Base-by-base conservation (phyloP, 2,329 filamentous ascomycete species). In the Acephala macrosclerotiorum region DNA sequence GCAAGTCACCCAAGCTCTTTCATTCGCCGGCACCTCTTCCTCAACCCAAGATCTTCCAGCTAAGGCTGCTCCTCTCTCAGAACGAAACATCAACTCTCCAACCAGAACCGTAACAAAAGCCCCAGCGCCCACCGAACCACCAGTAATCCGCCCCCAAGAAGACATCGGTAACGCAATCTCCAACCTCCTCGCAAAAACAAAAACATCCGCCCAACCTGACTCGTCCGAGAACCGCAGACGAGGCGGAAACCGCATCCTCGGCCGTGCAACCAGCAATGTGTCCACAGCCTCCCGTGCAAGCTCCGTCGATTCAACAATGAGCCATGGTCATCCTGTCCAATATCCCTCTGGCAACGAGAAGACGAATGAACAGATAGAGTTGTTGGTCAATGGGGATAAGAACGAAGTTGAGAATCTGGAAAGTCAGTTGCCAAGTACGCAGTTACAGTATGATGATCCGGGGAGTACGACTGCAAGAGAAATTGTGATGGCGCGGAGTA, bases 201-300 rank as follows among this genome's bases (percentile, higher is more conserved):
- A 73, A 66, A 70, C 61, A 14, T 61, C 63, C 2, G 47, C 62
- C 6, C 69, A 70, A 18, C 59, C 69, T 16, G 70, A 74, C 33
- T 18, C 60, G 6, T 14, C 65, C 3, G 79, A 82, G 45, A 61
- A 59, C 11, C 67, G 73, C 20, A 69, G 69, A 64, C 71, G 65
- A 66, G 69, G 69, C 61, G 61, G 60, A 35, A 68, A 66, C 51
- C 67, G 66, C 47, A 84, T 89, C 63, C 78, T 89, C 2, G 87
- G 87, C 5, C 84, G 87, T 12, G 87, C 85, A 2, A 76, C 85
- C 33, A 88, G 85, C 77, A 88, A 88, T 71, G 81, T 81, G 2
- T 89, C 86, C 2, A 82, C 82, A 0, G 79, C 79, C 5, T 86
- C 84, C 14, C 69, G 71, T 7, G 74, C 74, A 6, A 75, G 73